phyloP scores from a whole-genome alignment of 768 basidiomycete species.

The Lentinula detonsa region DNA sequence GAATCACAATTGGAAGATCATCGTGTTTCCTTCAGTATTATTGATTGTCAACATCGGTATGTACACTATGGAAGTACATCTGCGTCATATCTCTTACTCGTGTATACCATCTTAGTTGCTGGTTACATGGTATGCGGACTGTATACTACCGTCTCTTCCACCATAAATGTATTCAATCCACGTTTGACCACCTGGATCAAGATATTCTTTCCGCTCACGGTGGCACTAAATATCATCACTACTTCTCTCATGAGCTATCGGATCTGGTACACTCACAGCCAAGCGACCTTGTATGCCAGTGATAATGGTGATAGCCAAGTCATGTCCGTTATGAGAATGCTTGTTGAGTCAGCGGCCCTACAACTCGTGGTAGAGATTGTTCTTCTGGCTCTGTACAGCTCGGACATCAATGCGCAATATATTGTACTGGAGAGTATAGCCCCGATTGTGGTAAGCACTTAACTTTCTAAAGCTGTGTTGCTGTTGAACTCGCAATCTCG shows the following conservation, averaged over 20 bases:
- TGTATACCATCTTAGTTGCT: conserved; percentile 7
- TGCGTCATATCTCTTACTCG: not conserved
- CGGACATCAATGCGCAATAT: conserved; percentile 14
- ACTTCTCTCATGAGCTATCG: conserved; percentile 16
- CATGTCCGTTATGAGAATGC: conserved; percentile 10
- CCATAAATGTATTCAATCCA: conserved; percentile 9
- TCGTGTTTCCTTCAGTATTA: conserved; percentile 11
- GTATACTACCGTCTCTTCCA: conserved; percentile 8
- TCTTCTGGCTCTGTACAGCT: conserved; percentile 12
- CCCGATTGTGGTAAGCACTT: conserved; percentile 8
- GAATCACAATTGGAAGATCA: conserved; percentile 8
- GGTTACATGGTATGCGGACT: conserved; percentile 12
- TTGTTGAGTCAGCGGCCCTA: conserved; percentile 15
- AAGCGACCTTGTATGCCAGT: conserved; percentile 8
- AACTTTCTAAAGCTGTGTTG: not conserved
- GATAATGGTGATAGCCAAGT: conserved; percentile 5
- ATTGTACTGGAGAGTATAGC: conserved; percentile 13
- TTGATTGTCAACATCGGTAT: conserved; percentile 11
- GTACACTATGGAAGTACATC: not conserved
- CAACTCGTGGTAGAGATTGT: conserved; percentile 14
- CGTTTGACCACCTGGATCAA: conserved; percentile 14
- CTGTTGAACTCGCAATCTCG: not conserved
- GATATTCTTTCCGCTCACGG: conserved; percentile 14
- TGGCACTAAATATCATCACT: conserved; percentile 15
- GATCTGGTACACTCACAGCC: conserved; percentile 10